Conservation (phyloP, 1,284 basidiomycete genomes). For the Malassezia psittaci region DNA sequence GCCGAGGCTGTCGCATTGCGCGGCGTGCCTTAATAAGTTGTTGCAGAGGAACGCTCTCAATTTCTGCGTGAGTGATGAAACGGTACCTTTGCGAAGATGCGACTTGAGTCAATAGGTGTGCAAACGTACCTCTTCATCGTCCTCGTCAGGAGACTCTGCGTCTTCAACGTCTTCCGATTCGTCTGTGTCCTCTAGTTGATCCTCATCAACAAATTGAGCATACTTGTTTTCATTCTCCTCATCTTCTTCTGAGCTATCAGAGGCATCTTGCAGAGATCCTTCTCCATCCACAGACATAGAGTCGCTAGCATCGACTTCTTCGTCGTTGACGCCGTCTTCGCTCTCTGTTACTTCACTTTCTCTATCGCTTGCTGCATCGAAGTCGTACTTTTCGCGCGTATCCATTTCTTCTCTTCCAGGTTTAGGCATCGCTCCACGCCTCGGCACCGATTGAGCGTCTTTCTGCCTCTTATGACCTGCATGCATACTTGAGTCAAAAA, state of each 20-base stretch:
- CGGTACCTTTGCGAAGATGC: background rate
- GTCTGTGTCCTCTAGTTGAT: conserved; percentile 52
- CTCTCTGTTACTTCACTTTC: conserved; percentile 16
- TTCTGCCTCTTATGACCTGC: background rate
- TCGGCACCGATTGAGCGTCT: too few relatives aligned
- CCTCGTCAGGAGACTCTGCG: background rate
- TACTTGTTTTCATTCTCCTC: conserved; percentile 10
- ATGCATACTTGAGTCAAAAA: background rate
- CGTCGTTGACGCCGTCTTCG: conserved; percentile 3
- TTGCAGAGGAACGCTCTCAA: conserved; percentile 7
- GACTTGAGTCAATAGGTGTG: background rate
- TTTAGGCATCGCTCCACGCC: too few relatives aligned
- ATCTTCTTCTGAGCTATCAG: background rate
- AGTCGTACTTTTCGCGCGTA: conserved; percentile 4
- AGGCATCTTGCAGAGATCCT: background rate
- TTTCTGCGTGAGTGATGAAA: conserved; percentile 9
- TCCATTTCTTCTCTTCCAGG: background rate
- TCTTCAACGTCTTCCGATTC: conserved; percentile 21
- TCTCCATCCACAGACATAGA: conserved; percentile 2
- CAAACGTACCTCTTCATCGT: conserved; percentile 2
- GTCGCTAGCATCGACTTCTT: background rate
- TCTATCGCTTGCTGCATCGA: conserved; percentile 2
- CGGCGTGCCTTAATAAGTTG: conserved; percentile 17
- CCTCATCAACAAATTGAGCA: conserved; percentile 29
- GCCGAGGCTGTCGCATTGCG: background rate